Evolutionary conservation across 768 basidiomycete genomes (phyloP).

Genomic region (Mycena galericulata): DNA sequence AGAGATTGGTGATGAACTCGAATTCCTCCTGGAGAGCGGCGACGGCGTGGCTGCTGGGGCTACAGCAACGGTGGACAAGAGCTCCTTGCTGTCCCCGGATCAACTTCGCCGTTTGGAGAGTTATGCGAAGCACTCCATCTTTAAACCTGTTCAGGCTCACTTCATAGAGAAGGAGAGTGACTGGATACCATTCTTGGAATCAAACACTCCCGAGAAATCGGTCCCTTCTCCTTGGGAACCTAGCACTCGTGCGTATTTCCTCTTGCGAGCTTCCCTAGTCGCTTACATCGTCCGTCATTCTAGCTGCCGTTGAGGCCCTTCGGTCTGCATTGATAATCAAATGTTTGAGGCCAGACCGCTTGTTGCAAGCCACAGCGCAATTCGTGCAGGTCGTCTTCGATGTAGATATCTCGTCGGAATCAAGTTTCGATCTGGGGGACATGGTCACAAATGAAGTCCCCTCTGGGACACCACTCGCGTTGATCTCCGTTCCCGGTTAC

Average conservation of each 20-base stretch:
- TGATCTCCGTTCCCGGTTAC: conserved; percentile 95
- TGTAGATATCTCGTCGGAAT: conserved; percentile 79
- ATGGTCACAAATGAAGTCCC: conserved; percentile 87
- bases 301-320: conserved; percentile 81
- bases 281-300: conserved; percentile 33
- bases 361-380: conserved; percentile 82
- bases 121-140: conserved; percentile 79
- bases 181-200: conserved; percentile 81
- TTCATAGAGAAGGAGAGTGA: conserved; percentile 69
- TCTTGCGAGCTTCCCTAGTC: not conserved
- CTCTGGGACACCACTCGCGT: conserved; percentile 85
- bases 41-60: conserved; percentile 65
- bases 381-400: conserved; percentile 86
- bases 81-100: conserved; percentile 70
- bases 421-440: conserved; percentile 78
- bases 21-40: conserved; percentile 92
- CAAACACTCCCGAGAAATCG: conserved; percentile 71
- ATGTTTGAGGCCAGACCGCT: conserved; percentile 92
- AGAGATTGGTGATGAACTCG: conserved; percentile 86
- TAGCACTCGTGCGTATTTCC: conserved; percentile 72
- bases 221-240: conserved; percentile 87
- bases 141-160: conserved; percentile 79
- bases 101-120: conserved; percentile 76
- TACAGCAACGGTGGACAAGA: conserved; percentile 47
- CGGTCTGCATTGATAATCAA: conserved; percentile 85